phyloP scores from a whole-genome alignment of 1,139 yeast genomes.

The Sugiyamaella paludigena region DNA sequence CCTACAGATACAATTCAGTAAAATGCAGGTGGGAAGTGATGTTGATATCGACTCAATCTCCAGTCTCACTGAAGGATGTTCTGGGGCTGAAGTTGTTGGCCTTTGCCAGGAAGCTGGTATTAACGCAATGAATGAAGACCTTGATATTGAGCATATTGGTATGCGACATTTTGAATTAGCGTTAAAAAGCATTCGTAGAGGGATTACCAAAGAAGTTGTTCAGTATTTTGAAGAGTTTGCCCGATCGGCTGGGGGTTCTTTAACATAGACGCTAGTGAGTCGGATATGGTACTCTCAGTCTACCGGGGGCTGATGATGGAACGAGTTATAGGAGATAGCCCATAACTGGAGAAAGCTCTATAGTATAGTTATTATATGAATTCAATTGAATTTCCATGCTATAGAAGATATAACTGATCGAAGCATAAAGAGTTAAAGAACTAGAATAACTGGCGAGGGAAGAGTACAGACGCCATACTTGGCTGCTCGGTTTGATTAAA shows the following conservation, averaged over 20 bases:
- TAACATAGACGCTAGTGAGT: too few species aligned
- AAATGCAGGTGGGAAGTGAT: slow-evolving; percentile 46
- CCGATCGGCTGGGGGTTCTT: not conserved
- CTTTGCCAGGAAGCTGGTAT: slow-evolving; percentile 94
- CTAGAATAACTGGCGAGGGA: too few species aligned
- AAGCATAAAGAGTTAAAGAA: too few species aligned
- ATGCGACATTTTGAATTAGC: slow-evolving; percentile 72
- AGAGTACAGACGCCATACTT: too few species aligned
- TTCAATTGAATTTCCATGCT: too few species aligned
- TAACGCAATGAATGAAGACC: slow-evolving; percentile 80
- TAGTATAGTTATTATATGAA: too few species aligned
- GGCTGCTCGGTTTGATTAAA: too few species aligned
- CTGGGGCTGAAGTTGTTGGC: slow-evolving; percentile 93
- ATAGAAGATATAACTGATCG: too few species aligned
- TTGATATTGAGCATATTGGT: slow-evolving; percentile 52
- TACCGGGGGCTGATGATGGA: too few species aligned
- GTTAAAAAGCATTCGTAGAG: slow-evolving; percentile 60
- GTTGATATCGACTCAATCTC: slow-evolving; percentile 57
- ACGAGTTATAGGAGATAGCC: too few species aligned
- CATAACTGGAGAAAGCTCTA: too few species aligned
- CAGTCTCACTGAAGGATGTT: slow-evolving; percentile 73
- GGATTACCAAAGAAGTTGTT: slow-evolving; percentile 82
- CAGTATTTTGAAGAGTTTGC: slow-evolving; percentile 63
- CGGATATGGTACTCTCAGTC: too few species aligned
- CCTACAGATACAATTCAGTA: slow-evolving; percentile 60